A percentile compares a stretch with the other conserved stretches of the same genome.
phyloP scores from a whole-genome alignment of 805 yeast species.

The Candida fluviatilis region DNA sequence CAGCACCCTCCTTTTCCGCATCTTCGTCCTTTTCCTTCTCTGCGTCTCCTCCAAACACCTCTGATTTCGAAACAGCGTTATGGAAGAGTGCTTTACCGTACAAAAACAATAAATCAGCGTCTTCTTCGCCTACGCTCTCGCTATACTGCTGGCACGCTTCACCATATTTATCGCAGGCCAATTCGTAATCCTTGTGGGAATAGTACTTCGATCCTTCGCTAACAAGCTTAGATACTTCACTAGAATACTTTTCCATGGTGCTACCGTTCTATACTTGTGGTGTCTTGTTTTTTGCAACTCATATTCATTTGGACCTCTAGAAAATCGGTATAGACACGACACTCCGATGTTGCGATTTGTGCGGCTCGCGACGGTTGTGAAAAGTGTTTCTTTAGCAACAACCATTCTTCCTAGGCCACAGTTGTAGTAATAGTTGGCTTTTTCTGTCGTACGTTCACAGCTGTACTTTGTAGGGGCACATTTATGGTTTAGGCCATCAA shows the following conservation, averaged over 20 bases:
- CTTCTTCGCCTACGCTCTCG: conserved; percentile 50
- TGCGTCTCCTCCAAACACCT: conserved; percentile 59
- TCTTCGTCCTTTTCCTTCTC: conserved; percentile 11
- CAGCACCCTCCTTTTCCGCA: conserved; percentile 18
- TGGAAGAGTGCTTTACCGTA: conserved; percentile 82
- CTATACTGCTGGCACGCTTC: conserved; percentile 63
- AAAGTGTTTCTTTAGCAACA: no score
- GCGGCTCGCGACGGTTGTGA: no score
- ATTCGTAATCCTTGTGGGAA: conserved; percentile 61
- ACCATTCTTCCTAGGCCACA: no score
- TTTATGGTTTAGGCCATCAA: no score
- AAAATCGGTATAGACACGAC: no score
- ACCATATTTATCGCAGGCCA: conserved; percentile 67
- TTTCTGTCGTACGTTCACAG: no score
- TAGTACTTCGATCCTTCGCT: conserved; percentile 61
- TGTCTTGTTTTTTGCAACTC: no score
- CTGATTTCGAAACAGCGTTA: conserved; percentile 69
- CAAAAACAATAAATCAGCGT: conserved; percentile 67
- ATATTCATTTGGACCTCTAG: no score
- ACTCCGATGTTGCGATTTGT: no score
- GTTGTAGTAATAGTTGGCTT: no score
- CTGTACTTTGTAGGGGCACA: neutral
- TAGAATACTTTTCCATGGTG: conserved; percentile 21
- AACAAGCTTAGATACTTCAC: conserved; percentile 45
- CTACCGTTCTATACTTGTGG: no score